Evolutionary conservation across 768 basidiomycete genomes (phyloP).

Genomic region (Mycena kentingensis): DNA sequence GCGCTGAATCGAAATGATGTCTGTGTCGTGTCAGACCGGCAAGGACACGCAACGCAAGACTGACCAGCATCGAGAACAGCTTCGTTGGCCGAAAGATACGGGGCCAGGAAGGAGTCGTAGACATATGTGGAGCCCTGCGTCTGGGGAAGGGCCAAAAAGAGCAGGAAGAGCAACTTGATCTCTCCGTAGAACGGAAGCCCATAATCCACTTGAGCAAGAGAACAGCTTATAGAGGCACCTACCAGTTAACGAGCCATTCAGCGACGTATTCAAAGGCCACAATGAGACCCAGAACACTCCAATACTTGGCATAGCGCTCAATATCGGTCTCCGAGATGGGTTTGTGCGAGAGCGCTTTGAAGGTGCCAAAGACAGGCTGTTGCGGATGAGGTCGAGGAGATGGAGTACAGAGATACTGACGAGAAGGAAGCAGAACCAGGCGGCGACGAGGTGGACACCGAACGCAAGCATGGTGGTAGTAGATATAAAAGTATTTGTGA

Average conservation of each 20-base stretch:
- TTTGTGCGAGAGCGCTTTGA: conserved; percentile 62
- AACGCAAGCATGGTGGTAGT: conserved; percentile 1
- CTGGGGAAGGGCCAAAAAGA: conserved; percentile 71
- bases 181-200: conserved; percentile 84
- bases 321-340: conserved; percentile 54
- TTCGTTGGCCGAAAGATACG: conserved; percentile 63
- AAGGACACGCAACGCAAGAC: neutral
- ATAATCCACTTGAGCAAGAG: conserved; percentile 14
- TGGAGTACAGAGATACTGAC: neutral
- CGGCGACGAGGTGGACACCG: conserved; percentile 39
- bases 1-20: conserved; percentile 52
- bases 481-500: conserved; percentile 4
- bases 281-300: conserved; percentile 62
- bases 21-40: neutral
- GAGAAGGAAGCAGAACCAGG: conserved; percentile 73
- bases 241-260: conserved; percentile 69
- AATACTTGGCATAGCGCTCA: conserved; percentile 62
- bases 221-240: conserved; percentile 5
- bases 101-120: conserved; percentile 60
- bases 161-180: conserved; percentile 62
- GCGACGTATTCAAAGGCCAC: conserved; percentile 63
- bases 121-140: conserved; percentile 71
- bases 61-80: conserved; percentile 55
- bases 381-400: neutral
- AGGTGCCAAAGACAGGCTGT: conserved; percentile 59